These are phyloP conservation scores for Apostasia ramifera DNA, from an alignment of 106 monocot genomes.

Conservation along the genomic window DNA sequence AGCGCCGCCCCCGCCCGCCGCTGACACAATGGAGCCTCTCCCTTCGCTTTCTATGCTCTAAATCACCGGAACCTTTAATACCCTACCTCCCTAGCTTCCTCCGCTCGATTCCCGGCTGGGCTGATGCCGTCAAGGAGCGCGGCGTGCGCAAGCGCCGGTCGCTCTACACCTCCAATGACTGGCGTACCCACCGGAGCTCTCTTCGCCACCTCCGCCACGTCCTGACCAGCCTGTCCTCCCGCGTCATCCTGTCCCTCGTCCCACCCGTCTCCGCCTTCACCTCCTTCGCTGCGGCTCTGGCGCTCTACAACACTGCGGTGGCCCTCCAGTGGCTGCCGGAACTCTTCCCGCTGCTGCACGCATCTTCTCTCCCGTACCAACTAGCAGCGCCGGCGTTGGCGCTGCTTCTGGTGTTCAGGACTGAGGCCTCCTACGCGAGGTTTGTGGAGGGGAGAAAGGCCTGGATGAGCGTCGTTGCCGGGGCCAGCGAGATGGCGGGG, in stretches of 20 bases:
- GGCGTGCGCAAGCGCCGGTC: constrained; percentile 41
- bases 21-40: not conserved
- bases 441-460: constrained; percentile 79
- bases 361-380: constrained; percentile 78
- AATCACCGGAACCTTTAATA: not conserved
- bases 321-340: constrained; percentile 25
- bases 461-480: constrained; percentile 68
- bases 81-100: constrained; percentile 6
- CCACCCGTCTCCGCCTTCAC: constrained; percentile 66
- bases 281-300: constrained; percentile 36
- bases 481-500: constrained; percentile 48
- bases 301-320: constrained; percentile 66
- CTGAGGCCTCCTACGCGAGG: constrained; percentile 89
- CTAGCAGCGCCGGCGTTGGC: constrained; percentile 87
- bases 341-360: constrained; percentile 37
- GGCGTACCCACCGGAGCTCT: constrained; percentile 88
- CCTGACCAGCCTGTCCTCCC: constrained; percentile 66
- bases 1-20: not conserved
- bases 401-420: constrained; percentile 84
- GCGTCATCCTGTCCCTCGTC: constrained; percentile 83
- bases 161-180: constrained; percentile 59
- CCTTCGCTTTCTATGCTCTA: constrained; percentile 1
- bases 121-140: constrained; percentile 61
- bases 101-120: constrained; percentile 56
- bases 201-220: constrained; percentile 83